Percentiles rank a stretch among this genome's conserved stretches.
Conservation (phyloP, 805 yeast genomes). For the Diddensiella transvaalensis region DNA sequence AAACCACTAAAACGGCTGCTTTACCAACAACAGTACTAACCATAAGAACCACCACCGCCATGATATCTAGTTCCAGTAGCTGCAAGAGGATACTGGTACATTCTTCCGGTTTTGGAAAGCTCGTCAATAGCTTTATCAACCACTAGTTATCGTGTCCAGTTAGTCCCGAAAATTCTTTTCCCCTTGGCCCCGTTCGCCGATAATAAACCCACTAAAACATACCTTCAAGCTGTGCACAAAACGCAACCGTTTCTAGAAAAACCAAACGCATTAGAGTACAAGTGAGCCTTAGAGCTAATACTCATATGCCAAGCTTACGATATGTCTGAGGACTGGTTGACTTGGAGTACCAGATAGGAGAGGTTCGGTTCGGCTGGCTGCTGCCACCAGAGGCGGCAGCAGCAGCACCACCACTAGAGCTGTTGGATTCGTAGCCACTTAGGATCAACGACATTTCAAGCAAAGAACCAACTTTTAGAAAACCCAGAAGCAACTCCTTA, state of each 20-base stretch:
- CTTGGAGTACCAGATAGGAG: neutral
- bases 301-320: neutral
- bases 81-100: neutral
- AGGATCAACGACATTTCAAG: conserved; percentile 1
- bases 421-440: neutral
- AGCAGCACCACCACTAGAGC: neutral
- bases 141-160: conserved; percentile 7
- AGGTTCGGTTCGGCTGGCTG: neutral
- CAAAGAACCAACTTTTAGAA: too few species aligned
- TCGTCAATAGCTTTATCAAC: conserved; percentile 17
- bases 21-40: conserved; percentile 1
- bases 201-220: neutral
- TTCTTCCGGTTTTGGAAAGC: conserved; percentile 10
- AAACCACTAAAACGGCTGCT: neutral
- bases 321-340: conserved; percentile 1
- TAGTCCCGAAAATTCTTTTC: neutral
- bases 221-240: conserved; percentile 19
- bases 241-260: conserved; percentile 13
- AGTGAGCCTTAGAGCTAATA: too few species aligned
- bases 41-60: neutral
- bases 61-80: neutral
- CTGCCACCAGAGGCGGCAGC: neutral
- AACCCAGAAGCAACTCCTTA: too few species aligned
- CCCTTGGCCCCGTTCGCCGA: neutral
- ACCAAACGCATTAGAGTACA: too few species aligned